Evolutionary conservation across 495 filamentous ascomycete species (phyloP).

Genomic region (Usnea hakonensis): DNA sequence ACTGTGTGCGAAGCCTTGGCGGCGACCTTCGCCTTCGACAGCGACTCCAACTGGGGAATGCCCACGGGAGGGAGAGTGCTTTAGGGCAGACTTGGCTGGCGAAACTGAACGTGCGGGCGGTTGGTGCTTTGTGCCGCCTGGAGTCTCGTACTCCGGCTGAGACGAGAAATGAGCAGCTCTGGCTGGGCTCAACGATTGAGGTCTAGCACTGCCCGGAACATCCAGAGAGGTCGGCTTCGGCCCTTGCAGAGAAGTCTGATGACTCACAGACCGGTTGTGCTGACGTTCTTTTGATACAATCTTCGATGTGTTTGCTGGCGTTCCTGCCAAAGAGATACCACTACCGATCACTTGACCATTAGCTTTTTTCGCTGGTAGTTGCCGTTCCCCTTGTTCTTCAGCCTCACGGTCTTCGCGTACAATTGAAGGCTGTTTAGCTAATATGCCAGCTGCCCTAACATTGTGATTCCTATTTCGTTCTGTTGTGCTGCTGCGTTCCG

Average conservation of each 20-base stretch:
- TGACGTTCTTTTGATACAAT: conserved; percentile 15
- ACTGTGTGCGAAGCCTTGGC: conserved; percentile 38
- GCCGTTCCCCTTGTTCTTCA: conserved; percentile 33
- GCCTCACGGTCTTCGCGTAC: conserved; percentile 54
- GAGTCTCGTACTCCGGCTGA: conserved; percentile 44
- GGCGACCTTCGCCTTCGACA: conserved; percentile 17
- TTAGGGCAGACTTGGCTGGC: conserved; percentile 80
- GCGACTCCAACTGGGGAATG: conserved; percentile 38
- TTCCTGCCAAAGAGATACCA: conserved; percentile 8
- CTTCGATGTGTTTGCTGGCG: conserved; percentile 18
- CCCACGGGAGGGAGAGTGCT: conserved; percentile 51
- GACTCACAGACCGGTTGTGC: conserved; percentile 25
- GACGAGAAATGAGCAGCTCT: conserved; percentile 69
- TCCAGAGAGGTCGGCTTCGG: conserved; percentile 18
- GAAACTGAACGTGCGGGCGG: conserved; percentile 76
- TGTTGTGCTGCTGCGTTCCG: conserved; percentile 23
- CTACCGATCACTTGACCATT: conserved; percentile 7
- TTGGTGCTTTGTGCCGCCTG: conserved; percentile 51
- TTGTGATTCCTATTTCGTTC: conserved; percentile 23
- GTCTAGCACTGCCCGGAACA: conserved; percentile 23
- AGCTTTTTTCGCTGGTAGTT: conserved; percentile 14
- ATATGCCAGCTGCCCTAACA: conserved; percentile 20
- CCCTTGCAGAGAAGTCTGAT: conserved; percentile 18
- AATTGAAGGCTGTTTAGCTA: conserved; percentile 51
- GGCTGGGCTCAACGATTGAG: conserved; percentile 51